Base-by-base conservation (phyloP, 805 yeast species). In the Saturnispora dispora region DNA sequence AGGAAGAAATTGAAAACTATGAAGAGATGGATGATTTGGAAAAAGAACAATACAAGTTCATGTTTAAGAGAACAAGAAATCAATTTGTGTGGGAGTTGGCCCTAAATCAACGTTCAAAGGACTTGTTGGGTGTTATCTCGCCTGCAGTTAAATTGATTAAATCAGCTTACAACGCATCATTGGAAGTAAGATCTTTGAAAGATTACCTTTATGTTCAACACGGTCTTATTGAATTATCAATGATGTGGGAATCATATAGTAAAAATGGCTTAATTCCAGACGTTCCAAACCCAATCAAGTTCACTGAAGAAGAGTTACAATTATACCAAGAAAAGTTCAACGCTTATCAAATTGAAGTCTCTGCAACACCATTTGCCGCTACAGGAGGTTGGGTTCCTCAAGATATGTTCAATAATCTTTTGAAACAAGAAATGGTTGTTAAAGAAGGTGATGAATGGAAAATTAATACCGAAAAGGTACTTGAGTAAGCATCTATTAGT, bases 361-460 rank as follows among this genome's bases (percentile, higher is more conserved):
- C 83, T 36, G 73, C 82, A 5, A 76, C 81, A 47, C 96, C 97
- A 41, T 90, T 88, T 67, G 83, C 87, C 30, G 91, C 91, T 45
- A 85, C 96, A 23, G 85, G 86, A 50, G 96, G 96, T 5, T 91
- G 97, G 96, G 78, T 93, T 52, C 96, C 98, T 17, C 96, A 88
- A 63, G 96, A 88, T 63, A 81, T 88, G 85, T 90, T 91, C 62
- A 83, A 80, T 33, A 77, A 78, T 46, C 73, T 88, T 60, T 67
- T 81, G 40, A 78, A 80, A 20, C 82, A 82, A 54, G 93, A 91
- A 0, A 73, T 83, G 52, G 72, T 91, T 52, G 80, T 78, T 50
- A 76, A 81, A 55, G 75, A 75, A 18, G 65, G 60, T 27, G 79
- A 76, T 20, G 75, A 80, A 57, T 82, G 78, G 63, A 55, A 57